Evolutionary conservation across 768 basidiomycete species (phyloP), one percentile per base, ranked within the genome.

Genomic region (Mycena capillaripes): DNA sequence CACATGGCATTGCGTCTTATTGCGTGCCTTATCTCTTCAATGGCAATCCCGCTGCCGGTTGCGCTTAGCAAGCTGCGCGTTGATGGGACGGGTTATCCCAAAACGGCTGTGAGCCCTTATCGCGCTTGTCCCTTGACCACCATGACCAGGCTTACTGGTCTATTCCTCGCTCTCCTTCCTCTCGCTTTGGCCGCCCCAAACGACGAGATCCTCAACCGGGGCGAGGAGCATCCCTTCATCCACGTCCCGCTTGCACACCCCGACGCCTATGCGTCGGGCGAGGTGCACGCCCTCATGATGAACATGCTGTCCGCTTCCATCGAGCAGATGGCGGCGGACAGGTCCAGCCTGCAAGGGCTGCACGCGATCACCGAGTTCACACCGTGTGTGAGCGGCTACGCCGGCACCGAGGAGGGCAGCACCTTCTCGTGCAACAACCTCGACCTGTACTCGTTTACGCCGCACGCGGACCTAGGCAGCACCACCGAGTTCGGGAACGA

Each of bases 271-370:
- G 38, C 70, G 17, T 75, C 70, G 19, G 74, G 74, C 4, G 67
- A 71, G 46, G 74, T 75, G 0, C 74, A 75, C 60, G 67, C 21
- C 4, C 44, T 75, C n/a, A 65, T 75, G 70, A 75, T 75, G 74
- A 36, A 46, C n/a, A 42, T 72, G 58, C 40, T 75, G 1, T 25
- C 62, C 32, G 63, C 59, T 59, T 69, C 74, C 48, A 29, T 75
- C 30, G 74, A 38, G 17, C 57, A 71, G 34, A 64, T 75, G 57
- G 21, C 30, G 34, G 63, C 66, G 16, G 67, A 69, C 67, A 11
- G 48, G 14, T 48, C 29, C 6, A 58, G 70, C 50, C 40, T 56
- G 36, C 61, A 38, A 7, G 73, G 66, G 25, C 36, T 71, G 66
- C 67, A 69, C 57, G 62, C 66, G 3, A 71, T 75, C 52, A 56